phyloP scores from a whole-genome alignment of 2,329 filamentous ascomycete genomes.

The Mycosphaerelloides madeirae region DNA sequence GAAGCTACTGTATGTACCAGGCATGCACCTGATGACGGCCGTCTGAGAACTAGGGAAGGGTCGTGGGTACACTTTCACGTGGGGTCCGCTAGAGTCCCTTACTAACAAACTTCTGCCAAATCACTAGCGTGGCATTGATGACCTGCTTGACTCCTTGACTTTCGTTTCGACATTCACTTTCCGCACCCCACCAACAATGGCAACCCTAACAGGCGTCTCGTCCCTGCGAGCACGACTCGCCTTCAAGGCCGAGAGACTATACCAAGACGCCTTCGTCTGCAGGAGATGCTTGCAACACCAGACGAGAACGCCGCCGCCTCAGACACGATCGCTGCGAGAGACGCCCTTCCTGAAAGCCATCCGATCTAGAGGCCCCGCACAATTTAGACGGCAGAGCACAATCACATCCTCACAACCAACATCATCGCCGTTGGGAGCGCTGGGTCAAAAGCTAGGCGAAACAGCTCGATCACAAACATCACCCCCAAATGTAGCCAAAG shows the following conservation, averaged over 20 bases:
- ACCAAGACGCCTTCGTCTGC: slow-evolving; percentile 28
- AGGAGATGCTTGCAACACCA: slow-evolving; percentile 31
- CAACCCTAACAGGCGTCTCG: slow-evolving; percentile 16
- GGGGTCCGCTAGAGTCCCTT: too few relatives aligned
- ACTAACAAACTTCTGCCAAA: too few relatives aligned
- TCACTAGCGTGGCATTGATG: too few relatives aligned
- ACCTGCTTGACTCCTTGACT: not conserved
- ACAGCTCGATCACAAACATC: slow-evolving; percentile 1
- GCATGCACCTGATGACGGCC: too few relatives aligned
- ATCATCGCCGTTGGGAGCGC: slow-evolving; percentile 29
- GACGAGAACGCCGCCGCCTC: slow-evolving; percentile 11
- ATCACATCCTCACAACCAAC: slow-evolving; percentile 11
- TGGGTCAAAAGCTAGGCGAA: slow-evolving; percentile 29
- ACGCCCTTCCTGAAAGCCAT: slow-evolving; percentile 34
- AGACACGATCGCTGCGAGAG: slow-evolving; percentile 25
- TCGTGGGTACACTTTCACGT: too few relatives aligned
- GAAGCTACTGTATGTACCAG: too few relatives aligned
- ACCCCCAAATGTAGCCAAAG: slow-evolving; percentile 2
- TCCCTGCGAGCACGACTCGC: slow-evolving; percentile 21
- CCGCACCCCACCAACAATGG: slow-evolving; percentile 11
- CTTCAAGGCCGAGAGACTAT: slow-evolving; percentile 14
- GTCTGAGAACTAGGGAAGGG: too few relatives aligned
- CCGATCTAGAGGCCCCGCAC: slow-evolving; percentile 21
- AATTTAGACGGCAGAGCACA: slow-evolving; percentile 21
- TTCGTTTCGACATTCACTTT: not conserved